Percentiles rank a stretch among this genome's conserved stretches.
Evolutionary conservation across 108 stramenopile genomes (phyloP).

Genomic region (Epipyxis sp.): DNA sequence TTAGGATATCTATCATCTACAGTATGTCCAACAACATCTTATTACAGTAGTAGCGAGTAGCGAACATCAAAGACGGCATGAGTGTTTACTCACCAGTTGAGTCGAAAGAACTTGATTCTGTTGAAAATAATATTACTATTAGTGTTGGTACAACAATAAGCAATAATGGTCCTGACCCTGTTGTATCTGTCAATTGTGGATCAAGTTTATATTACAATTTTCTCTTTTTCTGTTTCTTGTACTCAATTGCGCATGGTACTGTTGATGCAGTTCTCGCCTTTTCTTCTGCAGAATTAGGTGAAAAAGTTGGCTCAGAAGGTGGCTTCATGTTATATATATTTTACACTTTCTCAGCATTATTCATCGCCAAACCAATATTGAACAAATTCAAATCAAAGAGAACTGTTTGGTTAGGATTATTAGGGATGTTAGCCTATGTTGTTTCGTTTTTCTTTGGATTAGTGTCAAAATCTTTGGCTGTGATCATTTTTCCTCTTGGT

Average conservation of each 20-base stretch:
- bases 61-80: too few species aligned
- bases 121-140: too few species aligned
- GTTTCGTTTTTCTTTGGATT: not conserved
- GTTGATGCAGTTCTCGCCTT: slow-evolving; percentile 14
- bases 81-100: too few species aligned
- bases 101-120: too few species aligned
- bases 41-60: too few species aligned
- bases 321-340: not conserved
- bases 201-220: too few species aligned
- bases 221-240: not conserved
- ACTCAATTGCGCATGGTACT: not conserved
- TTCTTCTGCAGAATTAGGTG: slow-evolving; percentile 12
- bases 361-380: not conserved
- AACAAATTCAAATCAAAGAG: not conserved
- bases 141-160: too few species aligned
- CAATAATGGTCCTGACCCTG: too few species aligned
- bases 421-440: slow-evolving; percentile 6
- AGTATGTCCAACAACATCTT: too few species aligned
- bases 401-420: not conserved
- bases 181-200: too few species aligned
- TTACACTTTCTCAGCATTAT: not conserved
- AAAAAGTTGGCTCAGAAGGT: slow-evolving; percentile 3
- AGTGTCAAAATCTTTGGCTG: not conserved
- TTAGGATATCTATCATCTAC: too few species aligned
- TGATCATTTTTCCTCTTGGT: not conserved